These are phyloP conservation scores for Lyophyllum shimeji DNA, from an alignment of 768 basidiomycete genomes.

Conservation along the genomic window DNA sequence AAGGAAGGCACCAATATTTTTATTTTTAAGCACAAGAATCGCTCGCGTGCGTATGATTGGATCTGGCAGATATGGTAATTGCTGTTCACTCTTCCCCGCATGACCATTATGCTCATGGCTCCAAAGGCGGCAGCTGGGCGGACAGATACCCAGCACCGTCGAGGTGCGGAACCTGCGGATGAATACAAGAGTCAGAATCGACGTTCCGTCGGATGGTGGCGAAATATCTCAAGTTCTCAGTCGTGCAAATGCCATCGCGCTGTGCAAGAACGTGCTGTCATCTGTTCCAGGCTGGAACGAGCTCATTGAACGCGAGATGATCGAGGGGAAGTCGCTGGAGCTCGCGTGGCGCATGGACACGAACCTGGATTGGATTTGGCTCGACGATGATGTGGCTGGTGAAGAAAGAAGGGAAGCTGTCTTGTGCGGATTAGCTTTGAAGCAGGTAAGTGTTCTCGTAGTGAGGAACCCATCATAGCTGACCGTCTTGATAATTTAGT, in stretches of 20 bases:
- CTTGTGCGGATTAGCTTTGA: constrained; percentile 72
- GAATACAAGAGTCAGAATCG: constrained; percentile 66
- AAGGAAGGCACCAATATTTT: constrained; percentile 82
- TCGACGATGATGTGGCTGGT: constrained; percentile 64
- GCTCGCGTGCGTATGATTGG: constrained; percentile 85
- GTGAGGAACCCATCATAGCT: not conserved
- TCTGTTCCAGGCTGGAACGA: constrained; percentile 61
- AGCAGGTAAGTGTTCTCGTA: constrained; percentile 45
- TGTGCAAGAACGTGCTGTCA: constrained; percentile 58
- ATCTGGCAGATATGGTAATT: constrained; percentile 81
- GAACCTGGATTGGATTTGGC: constrained; percentile 85
- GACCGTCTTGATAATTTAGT: constrained; percentile 20
- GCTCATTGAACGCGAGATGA: constrained; percentile 53
- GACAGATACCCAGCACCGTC: constrained; percentile 63
- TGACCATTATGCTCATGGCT: not conserved
- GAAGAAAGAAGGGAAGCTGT: constrained; percentile 67
- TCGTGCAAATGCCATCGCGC: constrained; percentile 57
- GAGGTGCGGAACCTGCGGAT: constrained; percentile 72
- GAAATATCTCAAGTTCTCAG: constrained; percentile 51
- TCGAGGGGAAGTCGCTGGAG: constrained; percentile 58
- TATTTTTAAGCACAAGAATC: constrained; percentile 78
- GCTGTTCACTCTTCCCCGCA: not conserved
- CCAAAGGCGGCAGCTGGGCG: constrained; percentile 69
- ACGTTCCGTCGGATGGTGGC: constrained; percentile 53
- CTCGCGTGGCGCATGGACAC: constrained; percentile 78